Base-by-base conservation (phyloP, 164 flowering plant genomes). In the Protea cynaroides region DNA sequence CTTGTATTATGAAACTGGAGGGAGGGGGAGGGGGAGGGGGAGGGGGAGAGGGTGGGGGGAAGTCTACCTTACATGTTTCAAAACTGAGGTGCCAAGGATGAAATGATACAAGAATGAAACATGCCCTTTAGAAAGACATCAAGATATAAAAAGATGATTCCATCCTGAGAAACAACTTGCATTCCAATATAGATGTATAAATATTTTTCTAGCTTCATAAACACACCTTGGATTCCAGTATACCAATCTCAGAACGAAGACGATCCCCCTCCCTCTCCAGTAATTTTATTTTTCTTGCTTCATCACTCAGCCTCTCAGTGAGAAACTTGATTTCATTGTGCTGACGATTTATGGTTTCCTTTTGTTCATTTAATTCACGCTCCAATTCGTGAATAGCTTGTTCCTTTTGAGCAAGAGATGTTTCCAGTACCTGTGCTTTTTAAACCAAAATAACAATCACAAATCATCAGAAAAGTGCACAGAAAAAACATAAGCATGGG, bases 191-290 rank as follows among this genome's bases (percentile, higher is more conserved):
- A 29, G 34, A 29, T 5, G 34, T 19, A 34, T 50, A 4, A 24
- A 65, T 34, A 61, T 24, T 15, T 44, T 49, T 47, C 49, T 49
- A 57, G 52, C 64, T 56, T 63, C 18, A 13, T 8, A 43, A 36
- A 54, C 73, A n/a, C 67, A 95, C 99, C 97, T 92, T 95, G 61
- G 97, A 81, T 71, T 95, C 99, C 79, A 95, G 71, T 36, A 95
- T 71, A 63, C 91, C 76, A 69, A 95, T 88, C 73, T 92, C 96
- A 19, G 97, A 80, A 51, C 96, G 92, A 70, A 92, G 86, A n/a
- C 86, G 81, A 63, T 92, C 96, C 74, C 80, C 73, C 66, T 95
- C 99, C 68, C 99, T 83, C 79, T 95, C 99, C 67, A 92, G 66
- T 61, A 91, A 86, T 72, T 92, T 95, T 63, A 88, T 75, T 75